Percentiles rank a stretch among this genome's conserved stretches.
Conservation (phyloP, 306 rosid species). For the Quercus cerris region DNA sequence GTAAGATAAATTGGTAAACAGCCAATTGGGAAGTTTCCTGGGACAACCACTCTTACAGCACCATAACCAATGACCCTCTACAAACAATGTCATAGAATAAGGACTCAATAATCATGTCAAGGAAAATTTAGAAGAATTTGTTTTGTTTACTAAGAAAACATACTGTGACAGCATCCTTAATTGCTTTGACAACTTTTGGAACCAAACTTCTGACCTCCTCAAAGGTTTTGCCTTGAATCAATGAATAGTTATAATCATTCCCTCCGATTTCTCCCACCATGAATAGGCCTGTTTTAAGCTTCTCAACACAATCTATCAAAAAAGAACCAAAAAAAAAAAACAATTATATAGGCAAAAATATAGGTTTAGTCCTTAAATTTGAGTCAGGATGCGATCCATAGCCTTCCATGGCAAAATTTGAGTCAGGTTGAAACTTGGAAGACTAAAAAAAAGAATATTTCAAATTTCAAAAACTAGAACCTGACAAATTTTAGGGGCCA, state of each 20-base stretch:
- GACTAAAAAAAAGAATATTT: too few relatives aligned
- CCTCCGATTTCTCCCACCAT: constrained; percentile 24
- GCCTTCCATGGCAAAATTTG: too few relatives aligned
- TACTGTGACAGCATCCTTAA: constrained; percentile 10
- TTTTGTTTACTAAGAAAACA: too few relatives aligned
- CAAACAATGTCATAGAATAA: not conserved
- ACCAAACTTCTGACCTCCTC: constrained; percentile 4
- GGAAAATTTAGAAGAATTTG: not conserved
- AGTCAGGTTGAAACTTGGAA: too few relatives aligned
- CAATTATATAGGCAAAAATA: not conserved
- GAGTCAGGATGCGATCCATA: too few relatives aligned
- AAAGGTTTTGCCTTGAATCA: constrained; percentile 1
- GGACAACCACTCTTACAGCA: constrained; percentile 12
- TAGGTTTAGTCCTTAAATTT: too few relatives aligned
- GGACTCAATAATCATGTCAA: not conserved
- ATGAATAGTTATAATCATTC: constrained; percentile 9
- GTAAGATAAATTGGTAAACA: constrained; percentile 20
- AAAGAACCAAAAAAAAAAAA: not conserved
- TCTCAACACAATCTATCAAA: not conserved
- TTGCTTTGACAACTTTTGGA: constrained; percentile 15
- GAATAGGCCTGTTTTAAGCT: constrained; percentile 8
- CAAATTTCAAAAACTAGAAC: too few relatives aligned
- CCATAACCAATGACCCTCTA: constrained; percentile 18
- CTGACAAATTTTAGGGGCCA: too few relatives aligned
- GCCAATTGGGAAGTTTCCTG: constrained; percentile 19